Evolutionary conservation across 768 basidiomycete genomes (phyloP), one percentile per base, ranked within the genome.

Genomic region (Termitomyces bulborhizus): DNA sequence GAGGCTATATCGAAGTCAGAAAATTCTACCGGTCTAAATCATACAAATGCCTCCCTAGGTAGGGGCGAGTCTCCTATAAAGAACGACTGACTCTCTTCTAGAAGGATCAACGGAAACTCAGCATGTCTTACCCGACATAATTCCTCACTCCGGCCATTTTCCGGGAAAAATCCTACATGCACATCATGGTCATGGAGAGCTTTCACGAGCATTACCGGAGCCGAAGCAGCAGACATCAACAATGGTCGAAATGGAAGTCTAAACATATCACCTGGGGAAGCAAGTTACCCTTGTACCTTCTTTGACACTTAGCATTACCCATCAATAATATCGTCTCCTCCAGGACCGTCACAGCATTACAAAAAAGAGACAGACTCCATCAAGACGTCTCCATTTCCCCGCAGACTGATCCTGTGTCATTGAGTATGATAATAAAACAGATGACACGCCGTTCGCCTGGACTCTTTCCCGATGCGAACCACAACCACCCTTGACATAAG

Each of bases 101-200:
- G 5, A 18, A 13, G 11, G 6, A 29, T 27, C 12, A 13, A 40
- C n/a, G 3, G 18, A 18, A 9, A 27, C 18, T 16, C 29, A 13
- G 12, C 7, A 29, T 21, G 13, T 21, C 42, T 37, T 27, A 26
- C 31, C 60, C 60, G 60, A 62, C 40, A 34, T 52, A 57, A 54
- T 55, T 42, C 60, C 60, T 55, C 41, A 18, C 53, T 37, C 60
- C 60, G 58, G 60, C 34, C 55, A 62, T 62, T 62, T 56, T 62
- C 60, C 60, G 60, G 55, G 32, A 50, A 52, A 50, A 36, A 40
- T 39, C 56, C 60, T 24, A 21, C 15, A 31, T 18, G 15, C 24
- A 36, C 21, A 51, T 41, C 18, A 18, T 37, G 16, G 27, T 51
- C 54, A 56, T 36, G 31, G 52, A 15, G 18, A 41, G 12, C 16